Evolutionary conservation across 139 green algal genomes (phyloP).

Genomic region (Chlamydomonas urium): DNA sequence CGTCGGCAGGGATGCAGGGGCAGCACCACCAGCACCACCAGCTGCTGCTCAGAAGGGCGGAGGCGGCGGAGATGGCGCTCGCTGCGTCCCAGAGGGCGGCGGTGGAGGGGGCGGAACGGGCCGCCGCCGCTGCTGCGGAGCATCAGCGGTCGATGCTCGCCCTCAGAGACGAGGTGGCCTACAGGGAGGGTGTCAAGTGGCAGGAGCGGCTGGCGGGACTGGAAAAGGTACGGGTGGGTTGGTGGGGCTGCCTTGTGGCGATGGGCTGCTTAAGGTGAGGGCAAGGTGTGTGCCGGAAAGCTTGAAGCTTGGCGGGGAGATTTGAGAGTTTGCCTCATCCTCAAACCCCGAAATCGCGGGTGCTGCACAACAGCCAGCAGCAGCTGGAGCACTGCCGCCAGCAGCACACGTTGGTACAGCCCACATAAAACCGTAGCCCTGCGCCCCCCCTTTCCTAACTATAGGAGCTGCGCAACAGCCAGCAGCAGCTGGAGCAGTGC

Average conservation of each 20-base stretch:
- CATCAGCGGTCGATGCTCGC: conserved; percentile 32
- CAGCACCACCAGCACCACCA: too few relatives aligned
- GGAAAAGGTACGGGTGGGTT: conserved; percentile 15
- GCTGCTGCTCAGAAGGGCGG: too few relatives aligned
- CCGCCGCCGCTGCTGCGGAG: conserved; percentile 7
- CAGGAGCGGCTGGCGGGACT: conserved; percentile 18
- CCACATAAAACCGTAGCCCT: too few relatives aligned
- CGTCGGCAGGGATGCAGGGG: too few relatives aligned
- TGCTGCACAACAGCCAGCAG: conserved; percentile 10
- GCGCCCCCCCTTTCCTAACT: too few relatives aligned
- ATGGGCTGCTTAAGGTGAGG: too few relatives aligned
- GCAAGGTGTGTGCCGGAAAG: too few relatives aligned
- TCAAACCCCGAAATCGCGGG: too few relatives aligned
- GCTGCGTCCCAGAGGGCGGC: conserved; percentile 20
- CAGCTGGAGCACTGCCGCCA: conserved; percentile 19
- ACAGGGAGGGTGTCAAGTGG: conserved; percentile 32
- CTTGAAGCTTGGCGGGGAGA: too few relatives aligned
- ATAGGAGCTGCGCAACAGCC: conserved; percentile 16
- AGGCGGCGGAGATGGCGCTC: conserved; percentile 32
- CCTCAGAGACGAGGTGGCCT: conserved; percentile 34
- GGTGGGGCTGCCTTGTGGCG: too few relatives aligned
- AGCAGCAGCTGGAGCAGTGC: conserved; percentile 17
- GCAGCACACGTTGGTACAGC: too few relatives aligned
- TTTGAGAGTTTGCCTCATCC: too few relatives aligned
- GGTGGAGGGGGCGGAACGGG: conserved; percentile 27